Evolutionary conservation across 2,329 filamentous ascomycete species (phyloP), one percentile per base, ranked within the genome.

Genomic region (Fusarium sp.): DNA sequence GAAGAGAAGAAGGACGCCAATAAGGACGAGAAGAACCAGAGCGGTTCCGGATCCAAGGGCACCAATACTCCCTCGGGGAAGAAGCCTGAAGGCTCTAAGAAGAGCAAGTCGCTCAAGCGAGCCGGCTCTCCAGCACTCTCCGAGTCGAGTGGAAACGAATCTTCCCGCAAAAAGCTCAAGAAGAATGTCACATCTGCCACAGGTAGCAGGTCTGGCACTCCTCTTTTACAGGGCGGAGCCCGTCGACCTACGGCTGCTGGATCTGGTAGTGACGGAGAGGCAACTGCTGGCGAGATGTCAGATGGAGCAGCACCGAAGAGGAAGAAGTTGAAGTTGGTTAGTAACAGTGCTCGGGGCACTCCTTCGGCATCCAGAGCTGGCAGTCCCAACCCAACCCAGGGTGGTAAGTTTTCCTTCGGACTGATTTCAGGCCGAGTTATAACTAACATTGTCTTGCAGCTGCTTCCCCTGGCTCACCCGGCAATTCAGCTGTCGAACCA

Each of bases 91-190:
- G 73, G 80, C 18, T 55, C 65, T 1, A 89, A 88, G 80, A 89
- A 89, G 79, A 81, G 82, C 75, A 91, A 90, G 77, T 87, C 86
- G 36, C 88, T 95, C 57, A 98, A 98, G 84, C 91, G 95, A 35
- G 88, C 93, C 36, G 94, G 94, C 22, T 97, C 94, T 20, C 94
- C 95, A 6, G 92, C 95, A 72, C 87, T 93, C 36, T 98, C 94
- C 4, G 95, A 98, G 79, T 94, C 94, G 14, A 97, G 94, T 79
- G 95, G 94, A 58, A 97, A 95, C 75, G 95, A 98, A 80, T 95
- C 93, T 1, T 90, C 91, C 29, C 92, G 96, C 83, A 94, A 93
- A 84, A 89, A 88, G 79, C 89, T 92, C 79, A 93, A 92, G 83
- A 92, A 92, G 79, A 87, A 89, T 69, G 81, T 82, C 4, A 81